Percentiles rank a stretch among this genome's conserved stretches.
Evolutionary conservation across 2,329 filamentous ascomycete genomes (phyloP).

Genomic region (Xylaria multiplex): DNA sequence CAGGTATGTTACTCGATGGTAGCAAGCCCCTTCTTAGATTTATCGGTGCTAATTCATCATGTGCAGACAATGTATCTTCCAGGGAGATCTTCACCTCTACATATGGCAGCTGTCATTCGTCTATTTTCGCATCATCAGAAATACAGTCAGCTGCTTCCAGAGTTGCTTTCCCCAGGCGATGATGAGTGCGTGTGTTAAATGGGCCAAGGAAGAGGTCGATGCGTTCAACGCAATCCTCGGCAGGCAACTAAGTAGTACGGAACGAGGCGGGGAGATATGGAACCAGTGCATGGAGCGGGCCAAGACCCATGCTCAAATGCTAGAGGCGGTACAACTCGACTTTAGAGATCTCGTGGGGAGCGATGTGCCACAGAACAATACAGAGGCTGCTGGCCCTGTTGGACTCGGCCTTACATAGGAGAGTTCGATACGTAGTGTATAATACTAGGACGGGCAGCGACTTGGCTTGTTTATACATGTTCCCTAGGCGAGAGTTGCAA

Average conservation of each 20-base stretch:
- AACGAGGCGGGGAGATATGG: slow-evolving; percentile 80
- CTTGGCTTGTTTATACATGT: slow-evolving; percentile 13
- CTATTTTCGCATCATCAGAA: slow-evolving; percentile 93
- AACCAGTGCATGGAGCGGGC: slow-evolving; percentile 84
- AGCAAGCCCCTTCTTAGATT: background rate
- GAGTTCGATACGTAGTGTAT: background rate
- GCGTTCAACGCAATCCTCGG: slow-evolving; percentile 85
- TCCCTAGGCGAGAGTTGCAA: background rate
- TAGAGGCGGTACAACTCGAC: slow-evolving; percentile 88
- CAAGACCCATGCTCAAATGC: slow-evolving; percentile 79
- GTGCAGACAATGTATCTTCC: slow-evolving; percentile 88
- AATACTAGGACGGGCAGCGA: background rate
- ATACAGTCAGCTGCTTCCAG: slow-evolving; percentile 91
- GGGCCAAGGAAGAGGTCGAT: slow-evolving; percentile 96
- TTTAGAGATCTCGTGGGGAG: slow-evolving; percentile 83
- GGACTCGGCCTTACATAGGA: slow-evolving; percentile 54
- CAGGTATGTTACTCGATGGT: slow-evolving; percentile 65
- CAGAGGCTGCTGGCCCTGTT: slow-evolving; percentile 49
- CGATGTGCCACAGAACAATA: slow-evolving; percentile 52
- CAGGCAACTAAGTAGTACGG: slow-evolving; percentile 87
- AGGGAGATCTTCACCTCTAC: slow-evolving; percentile 90
- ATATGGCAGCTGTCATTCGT: slow-evolving; percentile 96
- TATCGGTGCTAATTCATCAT: slow-evolving; percentile 38
- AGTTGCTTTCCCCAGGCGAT: slow-evolving; percentile 84
- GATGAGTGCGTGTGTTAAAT: slow-evolving; percentile 95